Evolutionary conservation across 78 protist species (phyloP), one percentile per base, ranked within the genome.

Genomic region (Dictyostelium discoideum): DNA sequence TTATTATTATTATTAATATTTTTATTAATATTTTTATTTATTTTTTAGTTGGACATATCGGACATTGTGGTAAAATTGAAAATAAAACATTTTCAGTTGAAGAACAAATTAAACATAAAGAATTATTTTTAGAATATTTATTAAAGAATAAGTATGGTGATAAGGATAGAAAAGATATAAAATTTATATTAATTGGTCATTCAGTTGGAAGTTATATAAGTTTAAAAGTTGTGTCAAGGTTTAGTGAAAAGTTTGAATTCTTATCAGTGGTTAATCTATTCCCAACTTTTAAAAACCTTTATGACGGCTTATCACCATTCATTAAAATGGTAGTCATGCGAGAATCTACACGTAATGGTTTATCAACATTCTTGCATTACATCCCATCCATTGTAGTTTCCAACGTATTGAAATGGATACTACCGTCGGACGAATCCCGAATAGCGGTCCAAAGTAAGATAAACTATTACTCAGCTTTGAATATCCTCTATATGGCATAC

Each of bases 61-160:
- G 96, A 26, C 96, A 93, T 60, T 86, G 96, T 76, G 92, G 96
- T 32, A 42, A 18, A 79, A 79, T 93, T 29, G 77, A 93, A n/a
- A 67, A 54, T 54, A 60, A 84, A 46, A 13, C 22, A 39, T 93
- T 85, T 65, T 60, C 92, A 42, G 74, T 85, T 6, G 96, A 93
- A 54, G 90, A 93, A 22, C 96, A 93, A 57, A 93, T 93, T 26
- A 29, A 78, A 76, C 96, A 93, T 74, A 93, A 93, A 60, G 54
- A 29, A 67, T 26, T 87, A 13, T 57, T 85, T 83, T 57, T 93
- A 29, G 93, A 84, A 16, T 84, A 86, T 44, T 69, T 90, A 40
- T 29, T 80, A 16, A 24, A 82, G 6, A 48, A 50, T 39, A 44
- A 50, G 32, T 78, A 77, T 44, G 16, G 46, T 8, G 32, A 46